Percentiles rank a stretch among this genome's conserved stretches.
phyloP scores from a whole-genome alignment of 2,329 filamentous ascomycete genomes.

The Scedosporium apiospermum region DNA sequence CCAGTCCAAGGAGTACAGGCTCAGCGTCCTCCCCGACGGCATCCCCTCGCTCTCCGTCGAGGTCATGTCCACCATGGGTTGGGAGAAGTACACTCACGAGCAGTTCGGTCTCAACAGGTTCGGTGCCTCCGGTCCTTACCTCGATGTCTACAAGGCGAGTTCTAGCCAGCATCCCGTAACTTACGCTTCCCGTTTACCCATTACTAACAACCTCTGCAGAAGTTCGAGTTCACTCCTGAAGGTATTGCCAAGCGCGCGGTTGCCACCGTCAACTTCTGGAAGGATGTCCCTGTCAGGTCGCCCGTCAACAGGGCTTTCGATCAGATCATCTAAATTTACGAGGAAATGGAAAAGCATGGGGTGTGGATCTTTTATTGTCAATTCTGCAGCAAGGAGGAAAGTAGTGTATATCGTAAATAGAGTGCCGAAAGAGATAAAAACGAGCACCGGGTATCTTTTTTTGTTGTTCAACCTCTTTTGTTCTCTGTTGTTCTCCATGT shows the following conservation, averaged over 20 bases:
- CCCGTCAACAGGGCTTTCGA: slow-evolving; percentile 96
- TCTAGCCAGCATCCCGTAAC: not conserved
- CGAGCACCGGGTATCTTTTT: not conserved
- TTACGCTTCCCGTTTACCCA: not conserved
- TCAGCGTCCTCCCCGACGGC: slow-evolving; percentile 85
- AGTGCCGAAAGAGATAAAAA: not conserved
- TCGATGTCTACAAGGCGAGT: slow-evolving; percentile 87
- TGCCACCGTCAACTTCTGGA: slow-evolving; percentile 94
- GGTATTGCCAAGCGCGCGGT: slow-evolving; percentile 91
- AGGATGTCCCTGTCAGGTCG: slow-evolving; percentile 85
- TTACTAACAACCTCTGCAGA: slow-evolving; percentile 40
- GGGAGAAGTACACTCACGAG: slow-evolving; percentile 99
- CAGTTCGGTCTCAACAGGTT: slow-evolving; percentile 99
- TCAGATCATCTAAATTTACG: slow-evolving; percentile 69
- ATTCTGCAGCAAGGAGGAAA: not conserved
- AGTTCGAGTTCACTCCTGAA: slow-evolving; percentile 98
- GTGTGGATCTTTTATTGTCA: slow-evolving; percentile 3
- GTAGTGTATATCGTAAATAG: slow-evolving; percentile 2
- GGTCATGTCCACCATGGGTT: slow-evolving; percentile 94
- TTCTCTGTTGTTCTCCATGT: not conserved
- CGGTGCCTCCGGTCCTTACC: slow-evolving; percentile 93
- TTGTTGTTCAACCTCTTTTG: not conserved
- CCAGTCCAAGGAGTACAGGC: slow-evolving; percentile 89
- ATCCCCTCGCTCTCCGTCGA: slow-evolving; percentile 90
- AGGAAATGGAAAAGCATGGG: slow-evolving; percentile 8